A percentile compares a stretch with the other conserved stretches of the same genome.
These are phyloP conservation scores for Coniochaeta sp. DNA, from an alignment of 2,329 filamentous ascomycete species.

Conservation along the genomic window DNA sequence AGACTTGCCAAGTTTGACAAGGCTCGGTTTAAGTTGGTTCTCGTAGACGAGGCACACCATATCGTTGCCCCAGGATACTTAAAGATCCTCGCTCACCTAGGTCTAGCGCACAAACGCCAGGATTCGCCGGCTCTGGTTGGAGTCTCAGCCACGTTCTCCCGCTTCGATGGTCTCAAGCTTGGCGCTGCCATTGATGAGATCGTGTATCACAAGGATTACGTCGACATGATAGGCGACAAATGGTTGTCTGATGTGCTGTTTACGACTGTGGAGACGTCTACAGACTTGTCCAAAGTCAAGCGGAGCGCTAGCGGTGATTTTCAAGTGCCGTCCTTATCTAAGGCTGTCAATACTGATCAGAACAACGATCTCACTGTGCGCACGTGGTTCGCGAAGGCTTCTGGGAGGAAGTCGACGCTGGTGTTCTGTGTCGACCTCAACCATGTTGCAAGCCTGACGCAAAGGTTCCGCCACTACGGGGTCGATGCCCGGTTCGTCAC, in stretches of 20 bases:
- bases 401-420: slow-evolving; percentile 71
- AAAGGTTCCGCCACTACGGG: slow-evolving; percentile 67
- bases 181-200: slow-evolving; percentile 89
- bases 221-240: slow-evolving; percentile 71
- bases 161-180: slow-evolving; percentile 77
- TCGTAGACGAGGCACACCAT: slow-evolving; percentile 96
- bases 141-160: slow-evolving; percentile 68
- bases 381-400: slow-evolving; percentile 75
- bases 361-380: slow-evolving; percentile 81
- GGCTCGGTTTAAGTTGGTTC: slow-evolving; percentile 71
- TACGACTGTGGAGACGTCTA: slow-evolving; percentile 80
- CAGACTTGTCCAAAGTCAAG: slow-evolving; percentile 66
- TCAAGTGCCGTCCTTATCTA: slow-evolving; percentile 66
- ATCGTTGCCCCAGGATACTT: slow-evolving; percentile 83
- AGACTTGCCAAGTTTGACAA: slow-evolving; percentile 81
- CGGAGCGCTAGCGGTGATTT: slow-evolving; percentile 70
- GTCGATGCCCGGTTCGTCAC: slow-evolving; percentile 86
- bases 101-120: slow-evolving; percentile 42
- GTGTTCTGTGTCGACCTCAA: slow-evolving; percentile 90
- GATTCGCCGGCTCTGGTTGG: slow-evolving; percentile 67
- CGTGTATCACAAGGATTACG: slow-evolving; percentile 78
- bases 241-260: slow-evolving; percentile 92
- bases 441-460: slow-evolving; percentile 70
- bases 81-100: slow-evolving; percentile 69
- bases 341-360: slow-evolving; percentile 71